Evolutionary conservation across 1,284 basidiomycete genomes (phyloP), one percentile per base, ranked within the genome.

Genomic region (Erythrobasidium hasegawianum): DNA sequence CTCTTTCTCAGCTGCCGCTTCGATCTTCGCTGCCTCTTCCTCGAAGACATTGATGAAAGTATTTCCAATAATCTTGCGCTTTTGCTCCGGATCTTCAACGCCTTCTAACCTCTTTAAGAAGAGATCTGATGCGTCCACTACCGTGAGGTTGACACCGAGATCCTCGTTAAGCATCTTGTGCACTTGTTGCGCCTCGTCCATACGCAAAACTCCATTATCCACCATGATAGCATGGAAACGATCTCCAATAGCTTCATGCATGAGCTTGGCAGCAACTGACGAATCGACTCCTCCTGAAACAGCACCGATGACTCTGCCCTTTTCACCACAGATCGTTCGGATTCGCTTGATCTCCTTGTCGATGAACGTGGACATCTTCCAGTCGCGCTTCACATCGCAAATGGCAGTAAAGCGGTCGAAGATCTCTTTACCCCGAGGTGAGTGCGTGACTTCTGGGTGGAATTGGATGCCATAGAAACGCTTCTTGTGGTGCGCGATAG

Each of bases 151-250:
- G 73, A 99, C 92, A 60, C 95, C 95, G 64, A 99, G 86, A 76
- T 97, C 86, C 74, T 87, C 85, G 78, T 88, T 90, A 52, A 98
- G 84, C 92, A 96, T 97, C 72, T 89, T 86, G 80, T 96, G 80
- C n/a, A 99, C 96, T 79, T 97, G 92, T 68, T 84, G 77, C 18
- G 88, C 93, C 78, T 99, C 96, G 77, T 97, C 87, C 72, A 88
- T 80, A 57, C 96, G 88, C 33, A 99, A 83, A 40, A 98, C 95
- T 71, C 96, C 96, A 76, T 98, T 98, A 81, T 98, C 96, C 59
- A 98, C 96, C 93, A 98, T 96, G 80, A 98, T 96, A 11, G 95
- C 96, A 76, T 97, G 96, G 83, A 99, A 99, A 89, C 92, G 84
- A 77, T 97, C 92, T 40, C 96, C 96, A 72, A 99, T 98, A 20